Evolutionary conservation across 495 filamentous ascomycete genomes (phyloP).

Genomic region (Aspergillus egyptiacus): DNA sequence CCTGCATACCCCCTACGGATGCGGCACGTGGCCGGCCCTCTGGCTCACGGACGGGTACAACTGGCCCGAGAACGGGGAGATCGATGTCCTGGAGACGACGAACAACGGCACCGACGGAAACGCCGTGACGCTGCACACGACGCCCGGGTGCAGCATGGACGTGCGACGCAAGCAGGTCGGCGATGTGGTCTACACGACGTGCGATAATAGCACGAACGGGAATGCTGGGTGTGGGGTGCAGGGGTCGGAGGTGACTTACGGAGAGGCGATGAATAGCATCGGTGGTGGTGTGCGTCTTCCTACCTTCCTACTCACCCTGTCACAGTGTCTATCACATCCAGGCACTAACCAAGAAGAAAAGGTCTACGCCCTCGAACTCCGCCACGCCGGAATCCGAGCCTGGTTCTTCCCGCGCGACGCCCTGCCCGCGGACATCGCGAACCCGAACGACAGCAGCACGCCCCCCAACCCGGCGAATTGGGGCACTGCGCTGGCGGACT

Average conservation of each 20-base stretch:
- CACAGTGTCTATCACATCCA: background rate
- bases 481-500: conserved; percentile 45
- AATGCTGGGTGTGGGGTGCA: conserved; percentile 44
- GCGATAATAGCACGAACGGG: conserved; percentile 29
- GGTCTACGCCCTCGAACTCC: conserved; percentile 44
- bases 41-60: conserved; percentile 56
- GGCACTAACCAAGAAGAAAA: conserved; percentile 4
- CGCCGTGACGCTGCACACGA: conserved; percentile 42
- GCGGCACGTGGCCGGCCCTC: conserved; percentile 53
- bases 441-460: conserved; percentile 10
- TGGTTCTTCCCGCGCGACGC: conserved; percentile 44
- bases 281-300: conserved; percentile 39
- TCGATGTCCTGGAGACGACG: conserved; percentile 44
- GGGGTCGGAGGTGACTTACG: conserved; percentile 31
- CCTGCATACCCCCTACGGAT: conserved; percentile 44
- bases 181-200: conserved; percentile 22
- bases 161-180: conserved; percentile 41
- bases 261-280: conserved; percentile 36
- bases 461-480: conserved; percentile 43
- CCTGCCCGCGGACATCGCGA: conserved; percentile 39
- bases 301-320: background rate
- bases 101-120: conserved; percentile 43
- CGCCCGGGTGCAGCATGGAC: conserved; percentile 40
- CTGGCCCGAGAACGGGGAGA: conserved; percentile 53
- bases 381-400: conserved; percentile 40